Evolutionary conservation across 139 green algal species (phyloP), one percentile per base, ranked within the genome.

Genomic region (Bryopsis sp.): DNA sequence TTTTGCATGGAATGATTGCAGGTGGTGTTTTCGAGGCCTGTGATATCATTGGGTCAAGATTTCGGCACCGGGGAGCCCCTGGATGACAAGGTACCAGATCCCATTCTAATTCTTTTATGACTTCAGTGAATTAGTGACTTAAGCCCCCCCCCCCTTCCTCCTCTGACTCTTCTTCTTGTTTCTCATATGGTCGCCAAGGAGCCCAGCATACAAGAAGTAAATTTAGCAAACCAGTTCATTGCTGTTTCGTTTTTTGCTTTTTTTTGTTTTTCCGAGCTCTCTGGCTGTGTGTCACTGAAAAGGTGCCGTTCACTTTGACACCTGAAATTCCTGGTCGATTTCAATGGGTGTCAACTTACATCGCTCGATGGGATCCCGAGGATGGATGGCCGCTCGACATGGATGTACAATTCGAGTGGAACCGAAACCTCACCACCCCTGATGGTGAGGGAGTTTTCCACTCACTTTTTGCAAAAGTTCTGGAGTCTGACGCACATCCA

Each of bases 271-370:
- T 2, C n/a, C n/a, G n/a, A n/a, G n/a, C n/a, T n/a, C n/a, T n/a
- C n/a, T n/a, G n/a, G n/a, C n/a, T n/a, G n/a, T n/a, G n/a, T n/a
- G n/a, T n/a, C n/a, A n/a, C n/a, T n/a, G n/a, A n/a, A n/a, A 71
- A 83, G 75, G 33, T 81, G 3, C 79, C 81, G 0, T 87, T 87
- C 71, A 77, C 7, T 19, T 43, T 85, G 31, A 66, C 47, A 0
- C 84, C 79, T 54, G 15, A 32, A 43, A 34, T 72, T 34, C 71
- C 71, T 0, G 81, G 77, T 1, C 64, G 71, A 38, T 66, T 80
- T 37, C 79, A 79, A 8, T 88, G 82, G 82, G 82, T 84, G 0
- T 84, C 82, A 39, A 88, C 79, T 48, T 81, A 72, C 68, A 83
- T 88, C 47, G 75, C 77, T 26, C 68, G 82, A 28, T 85, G 76